Evolutionary conservation across 352 stramenopile species (phyloP).

Genomic region (Globisporangium carolinianum): DNA sequence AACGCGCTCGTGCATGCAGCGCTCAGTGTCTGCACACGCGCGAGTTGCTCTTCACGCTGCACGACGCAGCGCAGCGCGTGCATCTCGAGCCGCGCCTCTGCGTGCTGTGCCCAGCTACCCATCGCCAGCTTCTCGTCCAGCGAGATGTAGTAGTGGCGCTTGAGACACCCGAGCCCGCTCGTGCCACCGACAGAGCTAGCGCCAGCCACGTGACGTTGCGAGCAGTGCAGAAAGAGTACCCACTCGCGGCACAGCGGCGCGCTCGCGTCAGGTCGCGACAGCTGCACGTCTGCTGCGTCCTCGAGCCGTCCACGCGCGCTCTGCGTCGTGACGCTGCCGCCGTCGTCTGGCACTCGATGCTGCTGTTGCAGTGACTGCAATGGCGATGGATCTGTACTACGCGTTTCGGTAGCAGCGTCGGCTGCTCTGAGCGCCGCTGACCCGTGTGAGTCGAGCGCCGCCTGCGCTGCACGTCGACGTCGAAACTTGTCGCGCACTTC

Average conservation of each 20-base stretch:
- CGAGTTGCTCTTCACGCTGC: conserved; percentile 48
- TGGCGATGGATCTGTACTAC: neutral
- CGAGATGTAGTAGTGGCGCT: conserved; percentile 75
- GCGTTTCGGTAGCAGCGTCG: no score
- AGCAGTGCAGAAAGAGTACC: conserved; percentile 61
- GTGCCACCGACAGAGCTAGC: neutral
- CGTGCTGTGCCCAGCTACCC: conserved; percentile 48
- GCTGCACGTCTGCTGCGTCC: conserved; percentile 16
- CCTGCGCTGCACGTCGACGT: conserved; percentile 10
- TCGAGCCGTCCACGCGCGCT: conserved; percentile 14
- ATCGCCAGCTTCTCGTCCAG: conserved; percentile 49
- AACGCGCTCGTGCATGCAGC: conserved; percentile 58
- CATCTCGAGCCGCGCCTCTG: conserved; percentile 65
- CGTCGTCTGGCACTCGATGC: conserved; percentile 20
- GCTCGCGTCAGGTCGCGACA: conserved; percentile 32
- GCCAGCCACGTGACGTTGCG: conserved; percentile 10
- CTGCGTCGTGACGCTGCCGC: conserved; percentile 40
- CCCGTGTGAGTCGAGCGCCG: no score
- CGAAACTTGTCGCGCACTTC: conserved; percentile 38
- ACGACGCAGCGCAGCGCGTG: conserved; percentile 48
- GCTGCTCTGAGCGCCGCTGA: no score
- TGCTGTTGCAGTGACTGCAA: no score
- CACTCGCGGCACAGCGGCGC: conserved; percentile 59
- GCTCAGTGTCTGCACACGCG: conserved; percentile 24
- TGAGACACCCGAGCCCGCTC: conserved; percentile 45